These are phyloP conservation scores for Tetradesmus obliquus DNA, from an alignment of 139 green algal species.

Conservation along the genomic window DNA sequence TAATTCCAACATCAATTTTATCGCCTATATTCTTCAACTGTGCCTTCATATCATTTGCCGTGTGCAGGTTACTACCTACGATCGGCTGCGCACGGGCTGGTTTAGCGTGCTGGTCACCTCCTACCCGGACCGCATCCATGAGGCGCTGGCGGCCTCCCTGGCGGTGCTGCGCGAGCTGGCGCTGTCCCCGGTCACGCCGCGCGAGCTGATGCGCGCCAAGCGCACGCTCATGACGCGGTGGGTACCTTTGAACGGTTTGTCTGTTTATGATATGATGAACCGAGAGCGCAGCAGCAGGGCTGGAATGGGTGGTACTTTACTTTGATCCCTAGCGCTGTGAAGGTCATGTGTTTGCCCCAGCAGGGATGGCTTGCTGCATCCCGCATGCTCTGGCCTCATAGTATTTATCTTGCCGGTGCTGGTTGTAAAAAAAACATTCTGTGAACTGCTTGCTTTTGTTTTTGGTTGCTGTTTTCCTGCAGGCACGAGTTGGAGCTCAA, in stretches of 20 bases:
- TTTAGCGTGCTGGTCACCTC: slow-evolving; percentile 94
- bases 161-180: slow-evolving; percentile 81
- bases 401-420: no score
- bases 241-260: not conserved
- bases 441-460: no score
- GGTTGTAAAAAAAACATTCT: no score
- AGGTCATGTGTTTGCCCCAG: no score
- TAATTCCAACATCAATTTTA: no score
- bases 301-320: no score
- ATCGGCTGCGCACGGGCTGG: slow-evolving; percentile 75
- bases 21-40: no score
- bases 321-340: no score
- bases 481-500: slow-evolving; percentile 96
- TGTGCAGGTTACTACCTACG: slow-evolving; percentile 60
- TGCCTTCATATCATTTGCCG: not conserved
- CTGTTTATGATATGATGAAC: not conserved
- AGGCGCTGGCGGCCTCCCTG: slow-evolving; percentile 89
- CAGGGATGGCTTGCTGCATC: no score
- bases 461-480: not conserved
- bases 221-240: slow-evolving; percentile 47
- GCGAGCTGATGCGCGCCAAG: slow-evolving; percentile 74
- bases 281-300: no score
- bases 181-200: slow-evolving; percentile 68
- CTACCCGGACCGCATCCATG: slow-evolving; percentile 95
- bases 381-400: no score